Conservation (phyloP, 345 rosid species). For the Pugionium cornutum region DNA sequence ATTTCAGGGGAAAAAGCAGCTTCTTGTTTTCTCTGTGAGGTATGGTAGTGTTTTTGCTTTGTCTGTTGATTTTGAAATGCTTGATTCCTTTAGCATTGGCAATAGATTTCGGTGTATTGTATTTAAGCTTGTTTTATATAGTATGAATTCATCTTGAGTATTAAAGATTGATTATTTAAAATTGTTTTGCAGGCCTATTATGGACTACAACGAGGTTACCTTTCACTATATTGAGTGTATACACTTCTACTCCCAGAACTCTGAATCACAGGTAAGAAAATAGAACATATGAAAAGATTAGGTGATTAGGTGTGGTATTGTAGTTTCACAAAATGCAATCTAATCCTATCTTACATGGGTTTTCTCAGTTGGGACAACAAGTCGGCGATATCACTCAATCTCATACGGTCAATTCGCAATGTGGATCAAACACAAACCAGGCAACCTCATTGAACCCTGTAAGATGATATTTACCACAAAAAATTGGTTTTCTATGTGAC, state of each 20-base stretch:
- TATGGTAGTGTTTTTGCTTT: conserved; percentile 23
- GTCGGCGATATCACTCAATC: conserved; percentile 44
- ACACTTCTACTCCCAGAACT: conserved; percentile 57
- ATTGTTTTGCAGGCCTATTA: conserved; percentile 60
- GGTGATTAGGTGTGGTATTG: neutral
- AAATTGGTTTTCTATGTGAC: neutral
- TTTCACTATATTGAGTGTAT: conserved; percentile 90
- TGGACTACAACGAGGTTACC: conserved; percentile 77
- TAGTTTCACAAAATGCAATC: neutral
- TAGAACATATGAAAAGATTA: neutral
- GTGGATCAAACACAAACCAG: conserved; percentile 35
- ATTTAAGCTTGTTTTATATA: neutral
- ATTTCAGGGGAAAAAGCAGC: conserved; percentile 62
- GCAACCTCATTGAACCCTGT: conserved; percentile 54
- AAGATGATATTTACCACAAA: conserved; percentile 19
- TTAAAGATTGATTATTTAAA: neutral
- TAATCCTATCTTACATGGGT: conserved; percentile 12
- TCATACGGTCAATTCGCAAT: conserved; percentile 40
- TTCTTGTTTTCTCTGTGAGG: conserved; percentile 85
- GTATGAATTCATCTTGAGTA: neutral
- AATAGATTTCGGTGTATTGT: neutral
- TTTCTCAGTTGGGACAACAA: conserved; percentile 36
- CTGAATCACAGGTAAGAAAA: conserved; percentile 57
- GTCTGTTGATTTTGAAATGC: no score
- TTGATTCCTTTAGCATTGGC: no score